phyloP scores from a whole-genome alignment of 305 asterid genomes.

The Fraxinus angustifolia region DNA sequence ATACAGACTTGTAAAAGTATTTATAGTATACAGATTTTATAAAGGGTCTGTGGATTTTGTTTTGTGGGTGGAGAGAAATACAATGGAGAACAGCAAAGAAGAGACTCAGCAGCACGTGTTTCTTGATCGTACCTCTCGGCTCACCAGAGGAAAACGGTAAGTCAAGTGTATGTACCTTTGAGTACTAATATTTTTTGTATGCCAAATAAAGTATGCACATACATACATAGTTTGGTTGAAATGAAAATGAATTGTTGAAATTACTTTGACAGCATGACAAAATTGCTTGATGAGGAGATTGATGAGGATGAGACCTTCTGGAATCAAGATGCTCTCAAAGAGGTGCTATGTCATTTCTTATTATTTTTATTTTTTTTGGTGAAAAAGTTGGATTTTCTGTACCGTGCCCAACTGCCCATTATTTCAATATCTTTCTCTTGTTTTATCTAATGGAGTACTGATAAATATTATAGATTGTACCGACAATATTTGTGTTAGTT shows the following conservation, averaged over 20 bases:
- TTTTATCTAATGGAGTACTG: constrained; percentile 2
- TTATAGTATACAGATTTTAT: neutral
- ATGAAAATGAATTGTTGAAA: neutral
- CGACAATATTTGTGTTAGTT: neutral
- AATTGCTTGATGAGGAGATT: constrained; percentile 70
- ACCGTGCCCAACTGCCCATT: neutral
- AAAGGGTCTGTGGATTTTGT: neutral
- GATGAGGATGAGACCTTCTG: constrained; percentile 89
- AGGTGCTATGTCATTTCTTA: constrained; percentile 35
- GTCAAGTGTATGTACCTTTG: constrained; percentile 9
- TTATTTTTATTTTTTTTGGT: neutral
- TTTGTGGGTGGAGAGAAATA: neutral
- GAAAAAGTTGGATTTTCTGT: neutral
- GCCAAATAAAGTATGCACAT: neutral
- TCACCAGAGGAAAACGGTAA: constrained; percentile 92
- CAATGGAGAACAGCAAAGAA: constrained; percentile 49
- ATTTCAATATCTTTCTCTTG: neutral
- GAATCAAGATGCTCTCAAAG: constrained; percentile 96
- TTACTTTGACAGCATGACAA: constrained; percentile 64
- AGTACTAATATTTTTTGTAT: neutral
- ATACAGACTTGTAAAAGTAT: neutral
- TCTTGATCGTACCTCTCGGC: constrained; percentile 71
- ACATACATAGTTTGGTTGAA: neutral
- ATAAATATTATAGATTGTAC: neutral
- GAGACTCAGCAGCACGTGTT: constrained; percentile 40